These are phyloP conservation scores for Helianthus annuus DNA, from an alignment of 129 eudicot genomes.

Conservation along the genomic window HanXRQr2.0-SUNRISE NC_035445.2:153525857-153526356, in stretches of 20 bases:
- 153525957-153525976: conserved; percentile 38
- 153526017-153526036: background rate
- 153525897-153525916: conserved; percentile 47
- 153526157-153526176: background rate
- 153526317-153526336: no score
- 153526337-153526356: no score
- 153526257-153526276: no score
- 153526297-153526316: no score
- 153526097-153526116: conserved; percentile 7
- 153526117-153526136: background rate
- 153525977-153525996: conserved; percentile 4
- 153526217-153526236: background rate
- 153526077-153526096: background rate
- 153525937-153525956: conserved; percentile 44
- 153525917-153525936: conserved; percentile 40
- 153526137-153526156: no score
- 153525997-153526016: background rate
- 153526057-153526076: no score
- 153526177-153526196: background rate
- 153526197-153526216: no score
- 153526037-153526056: no score
- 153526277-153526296: no score
- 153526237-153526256: background rate
- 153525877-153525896: conserved; percentile 46
- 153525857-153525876: conserved; percentile 47